Evolutionary conservation across 345 rosid genomes (phyloP), one percentile per base, ranked within the genome.

Genomic region (Salix brachista): DNA sequence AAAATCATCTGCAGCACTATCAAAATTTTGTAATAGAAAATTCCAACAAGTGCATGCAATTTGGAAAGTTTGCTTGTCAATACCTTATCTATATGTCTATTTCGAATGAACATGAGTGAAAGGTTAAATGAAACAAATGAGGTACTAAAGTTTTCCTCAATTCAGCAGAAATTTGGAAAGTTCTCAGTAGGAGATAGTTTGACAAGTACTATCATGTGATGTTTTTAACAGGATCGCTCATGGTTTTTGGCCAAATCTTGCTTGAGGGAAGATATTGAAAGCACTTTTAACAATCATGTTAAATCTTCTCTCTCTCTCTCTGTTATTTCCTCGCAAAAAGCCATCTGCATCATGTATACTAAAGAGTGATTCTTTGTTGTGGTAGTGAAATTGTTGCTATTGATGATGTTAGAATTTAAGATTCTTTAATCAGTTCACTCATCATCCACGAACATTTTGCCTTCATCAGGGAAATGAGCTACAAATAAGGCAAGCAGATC

Each of bases 381-480:
- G 42, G 7, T 21, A 4, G 1, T 34, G 21, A 50, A 42, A 6
- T 16, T 30, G 34, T 50, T 30, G 19, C 16, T 28, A 37, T 42
- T 19, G 42, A 56, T 56, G 62, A 9, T 23, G 41, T 60, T 34
- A 17, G 21, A 70, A 73, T 39, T 37, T 44, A 8, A 14, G 42
- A 46, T 48, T 50, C 32, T 13, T 26, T 30, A 8, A 70, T 67
- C 12, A 70, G 11, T 28, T 12, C 19, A 16, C 69, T 69, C 10
- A 16, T 73, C 25, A 44, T 68, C 19, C 28, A 65, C 34, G 67
- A 23, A 34, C 44, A 26, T 48, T 26, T 52, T 60, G 36, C 13
- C n/a, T 60, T 62, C 58, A 60, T 65, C 78, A 91, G 96, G 96
- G 96, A 79, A 91, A 88, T 79, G 95, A 89, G 82, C 36, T 91